Conservation (phyloP, 2,329 filamentous ascomycete species). For the Aspergillus quadrilineatus region DNA sequence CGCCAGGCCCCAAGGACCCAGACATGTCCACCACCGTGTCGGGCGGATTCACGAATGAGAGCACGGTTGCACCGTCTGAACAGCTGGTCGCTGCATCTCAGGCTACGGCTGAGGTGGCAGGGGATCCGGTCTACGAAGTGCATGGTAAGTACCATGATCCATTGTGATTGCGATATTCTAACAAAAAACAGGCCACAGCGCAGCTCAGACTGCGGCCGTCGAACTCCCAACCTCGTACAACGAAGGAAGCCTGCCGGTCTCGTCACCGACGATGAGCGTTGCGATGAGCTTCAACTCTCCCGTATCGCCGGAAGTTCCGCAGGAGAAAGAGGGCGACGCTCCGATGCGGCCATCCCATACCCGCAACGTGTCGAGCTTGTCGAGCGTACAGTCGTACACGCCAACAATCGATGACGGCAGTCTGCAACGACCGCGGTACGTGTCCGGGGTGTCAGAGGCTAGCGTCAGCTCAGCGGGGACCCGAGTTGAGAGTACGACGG, state of each 20-base stretch:
- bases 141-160: constrained; percentile 1
- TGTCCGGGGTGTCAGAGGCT: constrained; percentile 14
- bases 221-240: constrained; percentile 19
- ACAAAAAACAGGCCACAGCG: not conserved
- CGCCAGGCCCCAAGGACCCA: not conserved
- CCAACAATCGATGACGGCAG: not conserved
- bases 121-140: constrained; percentile 16
- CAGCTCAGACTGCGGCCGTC: not conserved
- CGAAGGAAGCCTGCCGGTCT: not conserved
- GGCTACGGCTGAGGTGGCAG: constrained; percentile 3
- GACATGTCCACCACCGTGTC: constrained; percentile 7
- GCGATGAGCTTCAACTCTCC: constrained; percentile 8
- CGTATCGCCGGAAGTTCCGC: constrained; percentile 2
- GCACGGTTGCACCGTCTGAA: not conserved
- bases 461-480: constrained; percentile 13
- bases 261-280: not conserved
- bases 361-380: constrained; percentile 17
- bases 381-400: constrained; percentile 11
- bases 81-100: not conserved
- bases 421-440: constrained; percentile 6
- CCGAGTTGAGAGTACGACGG: not conserved
- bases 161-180: not conserved
- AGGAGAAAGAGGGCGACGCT: constrained; percentile 1
- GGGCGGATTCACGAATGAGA: not conserved
- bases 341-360: constrained; percentile 3